These are phyloP conservation scores for Beta lomatogona DNA, from an alignment of 179 eudicot genomes.

Conservation along the genomic window DNA sequence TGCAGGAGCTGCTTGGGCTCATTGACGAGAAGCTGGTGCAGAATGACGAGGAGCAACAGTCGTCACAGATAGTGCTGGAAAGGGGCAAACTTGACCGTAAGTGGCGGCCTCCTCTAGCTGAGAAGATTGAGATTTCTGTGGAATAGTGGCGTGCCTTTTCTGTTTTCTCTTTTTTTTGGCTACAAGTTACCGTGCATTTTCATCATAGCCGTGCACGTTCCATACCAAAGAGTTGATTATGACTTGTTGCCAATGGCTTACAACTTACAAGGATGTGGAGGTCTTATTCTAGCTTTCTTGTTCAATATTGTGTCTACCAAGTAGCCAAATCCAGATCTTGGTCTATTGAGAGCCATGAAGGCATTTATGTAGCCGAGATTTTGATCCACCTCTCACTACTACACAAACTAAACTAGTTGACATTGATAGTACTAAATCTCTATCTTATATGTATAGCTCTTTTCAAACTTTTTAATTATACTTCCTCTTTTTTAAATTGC, in stretches of 20 bases:
- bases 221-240: background rate
- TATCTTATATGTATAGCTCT: no score
- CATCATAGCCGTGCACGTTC: background rate
- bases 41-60: constrained; percentile 21
- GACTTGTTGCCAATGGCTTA: background rate
- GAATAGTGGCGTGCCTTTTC: constrained; percentile 21
- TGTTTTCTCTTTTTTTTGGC: background rate
- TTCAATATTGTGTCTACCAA: background rate
- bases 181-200: background rate
- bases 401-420: no score
- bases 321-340: background rate
- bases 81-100: constrained; percentile 55
- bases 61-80: constrained; percentile 38
- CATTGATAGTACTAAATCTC: no score
- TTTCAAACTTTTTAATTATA: no score
- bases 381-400: no score
- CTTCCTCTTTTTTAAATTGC: no score
- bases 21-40: constrained; percentile 62
- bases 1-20: constrained; percentile 76
- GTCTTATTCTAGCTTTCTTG: background rate
- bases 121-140: constrained; percentile 48
- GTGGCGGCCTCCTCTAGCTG: constrained; percentile 71
- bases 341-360: no score
- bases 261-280: no score
- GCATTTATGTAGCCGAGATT: no score